Conservation (phyloP, 176 grass and related monocot species). For the Carex cristatella region DNA sequence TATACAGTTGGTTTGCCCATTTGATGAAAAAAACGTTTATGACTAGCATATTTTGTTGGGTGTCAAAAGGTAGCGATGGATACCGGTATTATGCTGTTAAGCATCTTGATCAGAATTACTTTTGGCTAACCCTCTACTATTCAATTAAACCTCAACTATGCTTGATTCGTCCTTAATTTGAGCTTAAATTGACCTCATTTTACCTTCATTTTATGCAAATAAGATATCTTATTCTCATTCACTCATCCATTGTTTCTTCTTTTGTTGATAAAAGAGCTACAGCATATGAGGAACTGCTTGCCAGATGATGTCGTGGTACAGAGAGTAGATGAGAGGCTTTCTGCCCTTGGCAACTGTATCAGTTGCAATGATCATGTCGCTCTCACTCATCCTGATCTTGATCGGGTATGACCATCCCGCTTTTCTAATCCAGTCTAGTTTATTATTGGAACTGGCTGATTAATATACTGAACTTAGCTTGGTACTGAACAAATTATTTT, state of each 20-base stretch:
- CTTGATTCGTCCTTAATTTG: not conserved
- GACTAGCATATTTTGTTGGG: not conserved
- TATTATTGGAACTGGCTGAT: not conserved
- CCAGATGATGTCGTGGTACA: constrained; percentile 96
- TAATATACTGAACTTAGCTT: not conserved
- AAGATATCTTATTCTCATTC: not conserved
- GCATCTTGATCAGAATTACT: not conserved
- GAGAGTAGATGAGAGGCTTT: constrained; percentile 78
- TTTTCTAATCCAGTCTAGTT: not conserved
- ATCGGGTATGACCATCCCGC: constrained; percentile 42
- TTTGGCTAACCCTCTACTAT: not conserved
- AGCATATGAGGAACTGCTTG: constrained; percentile 92
- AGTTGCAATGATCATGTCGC: constrained; percentile 97
- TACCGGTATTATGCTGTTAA: not conserved
- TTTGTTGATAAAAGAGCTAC: constrained; percentile 53
- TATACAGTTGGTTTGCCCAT: not conserved
- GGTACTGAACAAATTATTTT: not conserved
- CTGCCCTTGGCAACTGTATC: constrained; percentile 86
- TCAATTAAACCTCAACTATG: not conserved
- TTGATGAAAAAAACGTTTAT: not conserved
- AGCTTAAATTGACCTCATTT: not conserved
- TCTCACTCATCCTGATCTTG: constrained; percentile 96
- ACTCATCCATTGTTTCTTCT: not conserved
- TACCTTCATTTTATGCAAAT: not conserved
- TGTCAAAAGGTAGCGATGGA: not conserved